Conservation (phyloP, 305 asterid species). For the Fraxinus velutina region DNA sequence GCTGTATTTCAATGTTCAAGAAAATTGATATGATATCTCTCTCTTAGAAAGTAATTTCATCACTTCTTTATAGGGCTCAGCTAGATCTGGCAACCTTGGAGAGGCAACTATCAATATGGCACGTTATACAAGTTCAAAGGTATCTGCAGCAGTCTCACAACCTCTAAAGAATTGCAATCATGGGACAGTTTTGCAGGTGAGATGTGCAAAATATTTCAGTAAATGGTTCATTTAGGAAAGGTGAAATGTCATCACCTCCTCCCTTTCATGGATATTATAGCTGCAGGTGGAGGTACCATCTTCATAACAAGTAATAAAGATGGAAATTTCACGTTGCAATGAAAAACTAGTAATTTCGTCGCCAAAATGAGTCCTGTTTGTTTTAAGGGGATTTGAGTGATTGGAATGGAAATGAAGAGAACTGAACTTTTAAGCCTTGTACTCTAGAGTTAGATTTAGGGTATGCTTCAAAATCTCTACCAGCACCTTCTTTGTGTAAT, state of each 20-base stretch:
- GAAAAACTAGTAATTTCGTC: neutral
- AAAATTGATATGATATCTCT: neutral
- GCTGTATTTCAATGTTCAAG: neutral
- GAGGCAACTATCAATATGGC: slow-evolving; percentile 68
- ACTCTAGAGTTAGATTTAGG: neutral
- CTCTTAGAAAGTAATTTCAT: neutral
- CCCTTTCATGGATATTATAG: neutral
- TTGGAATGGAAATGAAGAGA: neutral
- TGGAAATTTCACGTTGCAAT: neutral
- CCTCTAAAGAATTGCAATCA: slow-evolving; percentile 71
- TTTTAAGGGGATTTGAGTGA: neutral
- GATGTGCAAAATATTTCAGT: slow-evolving; percentile 7
- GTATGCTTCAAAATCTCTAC: neutral
- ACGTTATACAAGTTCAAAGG: slow-evolving; percentile 45
- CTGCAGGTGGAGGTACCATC: neutral
- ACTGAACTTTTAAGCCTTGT: neutral
- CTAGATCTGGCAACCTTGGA: slow-evolving; percentile 75
- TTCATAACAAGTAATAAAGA: neutral
- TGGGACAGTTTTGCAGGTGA: slow-evolving; percentile 72
- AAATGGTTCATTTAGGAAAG: neutral
- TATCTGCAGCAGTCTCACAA: slow-evolving; percentile 54
- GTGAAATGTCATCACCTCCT: neutral
- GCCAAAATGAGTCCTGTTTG: neutral
- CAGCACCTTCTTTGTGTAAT: neutral
- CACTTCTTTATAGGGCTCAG: slow-evolving; percentile 52